A percentile compares a stretch with the other conserved stretches of the same genome.
These are phyloP conservation scores for Samsoniella hepiali DNA, from an alignment of 2,329 filamentous ascomycete genomes.

Conservation along the genomic window DNA sequence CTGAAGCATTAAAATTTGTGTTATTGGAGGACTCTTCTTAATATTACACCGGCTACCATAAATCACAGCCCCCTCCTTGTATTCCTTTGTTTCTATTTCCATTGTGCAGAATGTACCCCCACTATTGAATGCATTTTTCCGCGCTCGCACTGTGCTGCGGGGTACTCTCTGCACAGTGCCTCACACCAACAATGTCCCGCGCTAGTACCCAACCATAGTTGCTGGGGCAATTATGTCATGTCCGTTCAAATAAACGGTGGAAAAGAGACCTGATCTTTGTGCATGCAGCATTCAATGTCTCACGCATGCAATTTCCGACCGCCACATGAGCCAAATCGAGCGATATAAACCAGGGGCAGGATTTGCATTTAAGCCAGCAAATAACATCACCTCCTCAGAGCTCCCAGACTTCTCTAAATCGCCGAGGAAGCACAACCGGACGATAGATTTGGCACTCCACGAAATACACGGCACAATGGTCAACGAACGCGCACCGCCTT, in stretches of 20 bases:
- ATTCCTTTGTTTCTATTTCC: background rate
- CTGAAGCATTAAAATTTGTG: background rate
- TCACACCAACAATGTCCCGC: constrained; percentile 11
- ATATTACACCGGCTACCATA: no score
- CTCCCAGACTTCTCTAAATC: constrained; percentile 23
- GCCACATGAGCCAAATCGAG: constrained; percentile 21
- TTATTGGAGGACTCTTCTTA: no score
- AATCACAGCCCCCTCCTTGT: background rate
- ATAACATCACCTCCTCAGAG: constrained; percentile 29
- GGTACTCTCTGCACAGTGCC: constrained; percentile 20
- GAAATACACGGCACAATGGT: constrained; percentile 38
- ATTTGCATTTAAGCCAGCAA: constrained; percentile 32
- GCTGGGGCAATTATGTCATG: constrained; percentile 32
- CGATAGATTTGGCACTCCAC: constrained; percentile 21
- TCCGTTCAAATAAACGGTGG: constrained; percentile 22
- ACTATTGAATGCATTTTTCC: background rate
- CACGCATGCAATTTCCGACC: constrained; percentile 7
- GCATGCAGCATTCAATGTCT: constrained; percentile 15
- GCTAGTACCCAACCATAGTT: constrained; percentile 22
- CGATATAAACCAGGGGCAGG: constrained; percentile 29
- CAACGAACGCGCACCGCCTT: constrained; percentile 45
- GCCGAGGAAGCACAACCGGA: constrained; percentile 17
- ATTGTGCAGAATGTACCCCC: background rate
- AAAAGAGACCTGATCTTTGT: constrained; percentile 19
- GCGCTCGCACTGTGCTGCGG: constrained; percentile 14